Evolutionary conservation across 306 rosid species (phyloP), one percentile per base, ranked within the genome.

Genomic region (Luffa acutangula): DNA sequence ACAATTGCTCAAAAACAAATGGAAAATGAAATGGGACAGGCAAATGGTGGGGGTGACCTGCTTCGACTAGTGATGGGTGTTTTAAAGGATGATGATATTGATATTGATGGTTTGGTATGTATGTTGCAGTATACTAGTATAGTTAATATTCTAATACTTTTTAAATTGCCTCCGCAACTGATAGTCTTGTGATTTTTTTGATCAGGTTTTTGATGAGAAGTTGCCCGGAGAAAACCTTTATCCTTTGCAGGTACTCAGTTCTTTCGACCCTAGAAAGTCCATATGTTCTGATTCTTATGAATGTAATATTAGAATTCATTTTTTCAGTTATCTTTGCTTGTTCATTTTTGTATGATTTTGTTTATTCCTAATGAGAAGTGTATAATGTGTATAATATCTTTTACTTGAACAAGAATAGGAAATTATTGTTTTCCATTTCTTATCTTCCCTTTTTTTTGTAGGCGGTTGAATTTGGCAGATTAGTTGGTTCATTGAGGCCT

Each of bases 401-500:
- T 78, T 18, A 20, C 43, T 52, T 80, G 46, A 45, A 48, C 75
- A 54, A 79, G 81, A 76, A 82, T 71, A 60, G 69, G 71, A 82
- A 62, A 84, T 64, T 6, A 81, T 69, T 82, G 42, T 70, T 21
- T 73, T 33, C 45, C 25, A 34, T 52, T 74, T 75, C 39, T 70
- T 45, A 70, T 11, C 76, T 70, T 62, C 45, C 39, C 37, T 78
- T 39, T 64, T 65, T 13, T 78, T 81, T 25, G 58, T 86, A 96
- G 99, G 99, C 97, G 53, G 97, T 91, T 85, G 99, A 96, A 90
- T 96, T 96, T 80, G 87, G 90, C 91, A 93, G 89, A 88, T 83
- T 96, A 82, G 96, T 90, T 77, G 91, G 94, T 82, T 90, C 93
- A 66, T 82, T 96, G 88, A 90, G 84, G 83, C 87, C 91, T 42